A percentile compares a stretch with the other conserved stretches of the same genome.
Evolutionary conservation across 305 asterid species (phyloP).

Genomic region (Fraxinus ornus): DNA sequence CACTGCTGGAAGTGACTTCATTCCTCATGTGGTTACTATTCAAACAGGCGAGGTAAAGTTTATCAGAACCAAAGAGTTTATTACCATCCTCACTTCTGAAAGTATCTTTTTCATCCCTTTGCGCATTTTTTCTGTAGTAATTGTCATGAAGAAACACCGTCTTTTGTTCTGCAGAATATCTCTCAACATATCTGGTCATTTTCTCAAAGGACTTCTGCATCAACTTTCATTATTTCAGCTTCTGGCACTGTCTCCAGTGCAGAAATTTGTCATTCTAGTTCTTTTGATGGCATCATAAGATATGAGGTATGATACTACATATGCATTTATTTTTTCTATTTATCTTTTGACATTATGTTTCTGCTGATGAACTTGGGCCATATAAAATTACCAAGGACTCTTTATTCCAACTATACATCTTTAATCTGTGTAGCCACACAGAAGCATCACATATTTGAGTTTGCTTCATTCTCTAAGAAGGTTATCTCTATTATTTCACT

Average conservation of each 20-base stretch:
- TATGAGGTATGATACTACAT: slow-evolving; percentile 26
- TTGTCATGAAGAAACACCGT: neutral
- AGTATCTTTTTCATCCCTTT: neutral
- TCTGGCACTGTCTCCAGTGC: slow-evolving; percentile 35
- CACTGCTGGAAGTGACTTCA: slow-evolving; percentile 33
- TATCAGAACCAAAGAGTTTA: neutral
- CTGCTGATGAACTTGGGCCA: neutral
- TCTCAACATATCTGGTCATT: slow-evolving; percentile 30
- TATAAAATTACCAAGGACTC: neutral
- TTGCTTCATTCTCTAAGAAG: neutral
- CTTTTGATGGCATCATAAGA: slow-evolving; percentile 16
- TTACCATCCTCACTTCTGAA: neutral
- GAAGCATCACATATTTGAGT: neutral
- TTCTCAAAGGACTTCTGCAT: slow-evolving; percentile 28
- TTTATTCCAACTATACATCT: neutral
- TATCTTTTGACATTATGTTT: neutral
- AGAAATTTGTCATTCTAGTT: slow-evolving; percentile 20
- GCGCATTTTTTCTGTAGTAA: neutral
- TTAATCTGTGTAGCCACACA: neutral
- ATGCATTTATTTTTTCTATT: neutral
- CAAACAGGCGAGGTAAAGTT: slow-evolving; percentile 38
- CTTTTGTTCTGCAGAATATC: slow-evolving; percentile 32
- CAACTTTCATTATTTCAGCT: slow-evolving; percentile 40
- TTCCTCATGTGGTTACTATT: slow-evolving; percentile 20
- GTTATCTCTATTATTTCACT: neutral